Conservation (phyloP, 768 basidiomycete species). For the Trametes punicea region DNA sequence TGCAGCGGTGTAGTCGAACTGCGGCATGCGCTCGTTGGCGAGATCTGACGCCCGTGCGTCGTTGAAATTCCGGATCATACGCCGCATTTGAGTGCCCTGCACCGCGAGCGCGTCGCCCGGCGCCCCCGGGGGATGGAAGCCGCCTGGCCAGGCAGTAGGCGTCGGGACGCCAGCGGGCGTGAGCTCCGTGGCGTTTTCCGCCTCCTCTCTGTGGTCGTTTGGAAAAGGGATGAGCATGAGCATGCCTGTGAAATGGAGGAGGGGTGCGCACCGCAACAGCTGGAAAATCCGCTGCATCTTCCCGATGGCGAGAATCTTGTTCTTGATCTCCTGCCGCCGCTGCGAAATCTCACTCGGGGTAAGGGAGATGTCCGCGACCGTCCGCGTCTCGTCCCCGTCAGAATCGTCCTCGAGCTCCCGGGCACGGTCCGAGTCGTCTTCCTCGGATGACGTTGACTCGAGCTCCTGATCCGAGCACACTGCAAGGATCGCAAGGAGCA, state of each 20-base stretch:
- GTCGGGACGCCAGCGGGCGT: slow-evolving; percentile 23
- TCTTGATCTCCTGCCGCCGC: slow-evolving; percentile 79
- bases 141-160: slow-evolving; percentile 29
- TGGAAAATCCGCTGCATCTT: slow-evolving; percentile 89
- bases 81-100: slow-evolving; percentile 54
- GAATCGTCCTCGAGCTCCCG: slow-evolving; percentile 17
- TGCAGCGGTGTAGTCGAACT: slow-evolving; percentile 38
- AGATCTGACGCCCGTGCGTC: slow-evolving; percentile 79
- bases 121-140: slow-evolving; percentile 21
- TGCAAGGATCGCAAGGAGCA: slow-evolving; percentile 95
- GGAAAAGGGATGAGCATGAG: not conserved
- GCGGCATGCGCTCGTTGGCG: slow-evolving; percentile 71
- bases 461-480: slow-evolving; percentile 97
- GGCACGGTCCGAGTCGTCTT: slow-evolving; percentile 30
- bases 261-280: slow-evolving; percentile 67
- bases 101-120: slow-evolving; percentile 56
- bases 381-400: slow-evolving; percentile 22
- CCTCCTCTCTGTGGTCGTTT: slow-evolving; percentile 58
- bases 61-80: slow-evolving; percentile 66
- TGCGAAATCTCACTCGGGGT: slow-evolving; percentile 44
- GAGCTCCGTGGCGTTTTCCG: slow-evolving; percentile 75
- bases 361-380: slow-evolving; percentile 26
- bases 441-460: slow-evolving; percentile 49
- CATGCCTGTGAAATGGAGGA: not conserved
- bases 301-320: slow-evolving; percentile 91